phyloP scores from a whole-genome alignment of 2,329 filamentous ascomycete species.

The Ascochyta rabiei region DNA sequence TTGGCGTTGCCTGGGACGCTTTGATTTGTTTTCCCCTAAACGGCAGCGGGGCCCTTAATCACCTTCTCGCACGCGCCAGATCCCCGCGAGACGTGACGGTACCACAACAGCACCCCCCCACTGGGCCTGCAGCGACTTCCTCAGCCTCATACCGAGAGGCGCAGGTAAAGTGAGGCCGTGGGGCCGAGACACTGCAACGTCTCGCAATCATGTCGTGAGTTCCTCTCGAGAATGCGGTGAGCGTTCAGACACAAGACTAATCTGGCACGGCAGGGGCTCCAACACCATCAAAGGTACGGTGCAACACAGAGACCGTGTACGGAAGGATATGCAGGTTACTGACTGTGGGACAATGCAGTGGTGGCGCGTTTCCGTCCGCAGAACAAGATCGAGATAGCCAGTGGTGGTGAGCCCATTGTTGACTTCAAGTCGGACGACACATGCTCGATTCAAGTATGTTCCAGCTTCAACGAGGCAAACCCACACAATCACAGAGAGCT shows the following conservation, averaged over 20 bases:
- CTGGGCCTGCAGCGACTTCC: slow-evolving; percentile 30
- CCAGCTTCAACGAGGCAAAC: background rate
- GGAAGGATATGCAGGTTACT: slow-evolving; percentile 21
- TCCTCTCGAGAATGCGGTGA: slow-evolving; percentile 18
- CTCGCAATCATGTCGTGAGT: slow-evolving; percentile 50
- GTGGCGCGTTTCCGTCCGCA: slow-evolving; percentile 97
- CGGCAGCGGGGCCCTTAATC: slow-evolving; percentile 40
- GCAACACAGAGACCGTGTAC: background rate
- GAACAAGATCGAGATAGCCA: slow-evolving; percentile 90
- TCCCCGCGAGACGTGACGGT: slow-evolving; percentile 33
- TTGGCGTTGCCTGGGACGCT: slow-evolving; percentile 16
- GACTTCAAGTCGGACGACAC: slow-evolving; percentile 87
- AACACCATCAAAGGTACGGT: slow-evolving; percentile 55
- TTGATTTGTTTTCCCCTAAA: slow-evolving; percentile 39
- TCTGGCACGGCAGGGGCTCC: slow-evolving; percentile 43
- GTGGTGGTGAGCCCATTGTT: slow-evolving; percentile 91
- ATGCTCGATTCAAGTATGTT: slow-evolving; percentile 78
- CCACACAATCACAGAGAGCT: background rate
- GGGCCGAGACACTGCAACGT: slow-evolving; percentile 41
- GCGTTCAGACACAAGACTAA: slow-evolving; percentile 50
- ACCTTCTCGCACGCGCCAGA: slow-evolving; percentile 40
- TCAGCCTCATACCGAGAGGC: slow-evolving; percentile 19
- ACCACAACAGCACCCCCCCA: slow-evolving; percentile 37
- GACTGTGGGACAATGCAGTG: slow-evolving; percentile 60
- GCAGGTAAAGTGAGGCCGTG: slow-evolving; percentile 39